Evolutionary conservation across 768 basidiomycete species (phyloP).

Genomic region (Rubroboletus satanas): DNA sequence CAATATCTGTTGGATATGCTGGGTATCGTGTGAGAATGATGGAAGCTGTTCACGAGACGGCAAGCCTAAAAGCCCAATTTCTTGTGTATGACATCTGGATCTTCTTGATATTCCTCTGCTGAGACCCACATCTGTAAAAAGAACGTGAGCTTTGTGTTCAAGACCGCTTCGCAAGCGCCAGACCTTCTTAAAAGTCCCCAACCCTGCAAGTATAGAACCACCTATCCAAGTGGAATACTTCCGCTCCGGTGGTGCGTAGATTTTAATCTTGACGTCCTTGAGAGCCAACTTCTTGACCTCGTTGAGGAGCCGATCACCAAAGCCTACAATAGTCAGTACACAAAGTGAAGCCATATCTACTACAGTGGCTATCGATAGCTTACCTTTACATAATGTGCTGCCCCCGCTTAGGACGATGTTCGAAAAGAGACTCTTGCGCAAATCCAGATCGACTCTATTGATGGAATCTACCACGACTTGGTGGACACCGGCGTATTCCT

Average conservation of each 20-base stretch:
- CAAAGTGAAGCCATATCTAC: conserved; percentile 18
- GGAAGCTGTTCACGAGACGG: conserved; percentile 9
- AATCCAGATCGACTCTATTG: conserved; percentile 91
- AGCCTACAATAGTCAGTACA: conserved; percentile 48
- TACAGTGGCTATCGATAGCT: conserved; percentile 16
- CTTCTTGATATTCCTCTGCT: conserved; percentile 98
- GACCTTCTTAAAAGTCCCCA: conserved; percentile 98
- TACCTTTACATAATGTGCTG: conserved; percentile 92
- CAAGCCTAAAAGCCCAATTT: conserved; percentile 72
- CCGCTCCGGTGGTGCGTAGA: conserved; percentile 98
- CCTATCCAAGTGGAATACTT: conserved; percentile 98
- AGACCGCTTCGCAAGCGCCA: background rate
- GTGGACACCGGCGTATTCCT: conserved; percentile 95
- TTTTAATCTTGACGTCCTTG: conserved; percentile 98
- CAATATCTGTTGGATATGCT: conserved; percentile 28
- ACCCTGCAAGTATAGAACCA: conserved; percentile 91
- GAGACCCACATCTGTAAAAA: conserved; percentile 93
- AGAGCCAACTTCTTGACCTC: conserved; percentile 95
- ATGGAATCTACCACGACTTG: conserved; percentile 99
- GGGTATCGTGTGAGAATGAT: conserved; percentile 31
- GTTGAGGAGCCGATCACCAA: conserved; percentile 92
- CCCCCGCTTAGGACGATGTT: conserved; percentile 97
- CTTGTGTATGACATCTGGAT: conserved; percentile 97
- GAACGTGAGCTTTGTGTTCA: conserved; percentile 5
- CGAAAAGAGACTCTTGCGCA: conserved; percentile 91